Base-by-base conservation (phyloP, 257 asterid genomes). In the Solanum paucissectum region DNA sequence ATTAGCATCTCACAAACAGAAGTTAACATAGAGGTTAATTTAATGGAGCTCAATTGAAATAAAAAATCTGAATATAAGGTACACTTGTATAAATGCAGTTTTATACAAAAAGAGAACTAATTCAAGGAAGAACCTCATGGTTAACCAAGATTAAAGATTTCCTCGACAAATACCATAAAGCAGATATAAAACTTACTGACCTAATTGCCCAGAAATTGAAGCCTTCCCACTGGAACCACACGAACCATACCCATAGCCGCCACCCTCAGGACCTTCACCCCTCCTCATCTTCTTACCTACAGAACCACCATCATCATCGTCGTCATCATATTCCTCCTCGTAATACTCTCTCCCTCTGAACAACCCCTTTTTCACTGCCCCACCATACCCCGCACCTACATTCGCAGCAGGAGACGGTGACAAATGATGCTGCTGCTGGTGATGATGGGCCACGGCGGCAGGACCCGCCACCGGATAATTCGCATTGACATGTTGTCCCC, bases 261-360 rank as follows among this genome's bases (percentile, higher is more conserved):
- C 89, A 33, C 88, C 98, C 88, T 93, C 96, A 16, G 77, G 90
- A 0, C 94, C 92, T 69, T 92, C 95, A 8, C 88, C 89, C 89
- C 98, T 88, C 89, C 95, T 89, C 88, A 83, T 83, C 73, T 93
- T 92, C 91, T 92, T 95, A 33, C 91, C 88, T 46, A 90, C 94
- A 8, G 88, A 91, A 23, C 88, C 95, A 72, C 92, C 97, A 62
- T 89, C 95, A 62, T 89, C 95, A 23, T 87, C 98, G 25, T 88
- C 95, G 38, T 92, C 95, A 55, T 95, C 94, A 66, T 88, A 90
- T 89, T 94, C 99, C n/a, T 92, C 95, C 90, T 94, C 98, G 36
- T 90, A 92, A 89, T 93, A 92, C 88, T 92, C 98, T 89, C 95
- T 91, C 77, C 88, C 95, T 83, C 98, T 92, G 23, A 66, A 85